Evolutionary conservation across 495 filamentous ascomycete species (phyloP).

Genomic region (Pseudomonodictys pantanalensis): DNA sequence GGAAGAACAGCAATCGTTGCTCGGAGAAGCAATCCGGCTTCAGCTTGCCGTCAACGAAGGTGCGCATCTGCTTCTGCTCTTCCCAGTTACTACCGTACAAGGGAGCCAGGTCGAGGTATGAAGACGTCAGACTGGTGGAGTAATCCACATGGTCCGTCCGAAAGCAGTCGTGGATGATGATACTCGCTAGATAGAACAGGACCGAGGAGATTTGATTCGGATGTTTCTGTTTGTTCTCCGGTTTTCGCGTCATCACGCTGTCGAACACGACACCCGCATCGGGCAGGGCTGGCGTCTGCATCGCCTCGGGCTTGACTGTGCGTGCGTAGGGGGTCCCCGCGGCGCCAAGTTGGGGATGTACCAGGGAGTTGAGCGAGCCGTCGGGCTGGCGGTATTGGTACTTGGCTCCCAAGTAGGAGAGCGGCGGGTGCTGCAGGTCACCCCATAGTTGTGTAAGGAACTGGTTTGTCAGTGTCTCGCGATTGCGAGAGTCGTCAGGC

Average conservation of each 20-base stretch:
- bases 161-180: slow-evolving; percentile 82
- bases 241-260: slow-evolving; percentile 61
- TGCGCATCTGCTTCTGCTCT: slow-evolving; percentile 72
- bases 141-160: slow-evolving; percentile 57
- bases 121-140: slow-evolving; percentile 69
- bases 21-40: slow-evolving; percentile 81
- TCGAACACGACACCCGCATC: slow-evolving; percentile 80
- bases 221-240: slow-evolving; percentile 62
- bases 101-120: slow-evolving; percentile 80
- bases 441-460: slow-evolving; percentile 66
- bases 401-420: slow-evolving; percentile 55
- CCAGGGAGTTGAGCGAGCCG: slow-evolving; percentile 65
- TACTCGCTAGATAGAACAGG: slow-evolving; percentile 83
- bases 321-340: slow-evolving; percentile 68
- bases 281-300: slow-evolving; percentile 64
- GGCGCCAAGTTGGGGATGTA: slow-evolving; percentile 64
- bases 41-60: slow-evolving; percentile 76
- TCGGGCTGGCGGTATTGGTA: slow-evolving; percentile 65
- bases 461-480: slow-evolving; percentile 54
- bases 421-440: slow-evolving; percentile 66
- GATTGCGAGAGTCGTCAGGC: slow-evolving; percentile 53
- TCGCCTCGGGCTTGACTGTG: slow-evolving; percentile 61
- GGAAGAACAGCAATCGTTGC: slow-evolving; percentile 74
- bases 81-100: slow-evolving; percentile 79
- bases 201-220: slow-evolving; percentile 82